Evolutionary conservation across 2,329 filamentous ascomycete species (phyloP).

Genomic region (Beauveria caledonica): DNA sequence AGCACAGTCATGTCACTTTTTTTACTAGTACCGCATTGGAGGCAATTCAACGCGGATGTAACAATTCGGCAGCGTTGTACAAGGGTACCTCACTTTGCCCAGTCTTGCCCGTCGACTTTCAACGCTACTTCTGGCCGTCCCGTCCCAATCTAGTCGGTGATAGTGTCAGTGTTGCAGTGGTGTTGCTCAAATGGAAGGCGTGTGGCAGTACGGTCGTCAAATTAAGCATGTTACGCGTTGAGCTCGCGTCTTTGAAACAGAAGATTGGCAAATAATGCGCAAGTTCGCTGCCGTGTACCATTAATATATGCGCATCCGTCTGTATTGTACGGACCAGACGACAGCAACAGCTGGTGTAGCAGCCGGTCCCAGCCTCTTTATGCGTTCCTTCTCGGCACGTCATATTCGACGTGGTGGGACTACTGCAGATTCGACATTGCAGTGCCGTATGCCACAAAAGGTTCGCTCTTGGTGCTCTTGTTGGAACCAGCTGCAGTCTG

Average conservation of each 20-base stretch:
- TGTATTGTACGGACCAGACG: not conserved
- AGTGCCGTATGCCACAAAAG: not conserved
- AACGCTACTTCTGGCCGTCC: conserved; percentile 3
- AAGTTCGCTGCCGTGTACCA: not conserved
- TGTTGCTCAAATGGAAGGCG: not conserved
- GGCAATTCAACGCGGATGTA: not conserved
- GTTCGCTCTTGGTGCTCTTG: not conserved
- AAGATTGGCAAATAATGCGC: not conserved
- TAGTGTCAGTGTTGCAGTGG: not conserved
- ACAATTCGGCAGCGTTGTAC: not conserved
- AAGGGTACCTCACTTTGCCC: not conserved
- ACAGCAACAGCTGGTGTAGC: not conserved
- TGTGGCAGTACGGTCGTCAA: not conserved
- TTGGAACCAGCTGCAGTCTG: not conserved
- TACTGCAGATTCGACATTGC: not conserved
- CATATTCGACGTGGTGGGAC: not conserved
- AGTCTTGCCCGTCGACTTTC: not conserved
- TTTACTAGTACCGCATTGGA: not conserved
- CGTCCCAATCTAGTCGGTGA: not conserved
- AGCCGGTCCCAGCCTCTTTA: not conserved
- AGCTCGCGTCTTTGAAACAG: not conserved
- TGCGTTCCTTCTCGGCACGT: not conserved
- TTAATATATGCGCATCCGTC: not conserved
- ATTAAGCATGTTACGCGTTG: not conserved
- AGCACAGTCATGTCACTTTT: too few species aligned